These are phyloP conservation scores for Ceratocystis ficicola DNA, from an alignment of 2,329 filamentous ascomycete genomes.

Conservation along the genomic window DNA sequence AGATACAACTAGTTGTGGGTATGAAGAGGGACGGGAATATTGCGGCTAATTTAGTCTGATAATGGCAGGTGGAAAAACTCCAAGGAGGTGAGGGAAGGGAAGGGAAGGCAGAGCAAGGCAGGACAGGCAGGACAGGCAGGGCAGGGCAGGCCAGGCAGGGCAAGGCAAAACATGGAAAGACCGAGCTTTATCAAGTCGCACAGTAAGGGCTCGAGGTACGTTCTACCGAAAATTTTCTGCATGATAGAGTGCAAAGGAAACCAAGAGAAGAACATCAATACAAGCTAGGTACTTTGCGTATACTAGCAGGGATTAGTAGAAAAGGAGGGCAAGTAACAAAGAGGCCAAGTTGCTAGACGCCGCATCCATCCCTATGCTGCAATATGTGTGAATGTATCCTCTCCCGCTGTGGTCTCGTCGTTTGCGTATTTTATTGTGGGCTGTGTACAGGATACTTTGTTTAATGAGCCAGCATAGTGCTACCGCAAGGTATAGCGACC, in stretches of 20 bases:
- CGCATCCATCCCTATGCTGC: neutral
- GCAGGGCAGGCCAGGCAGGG: neutral
- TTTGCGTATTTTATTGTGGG: neutral
- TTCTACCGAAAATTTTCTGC: conserved; percentile 6
- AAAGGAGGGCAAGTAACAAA: neutral
- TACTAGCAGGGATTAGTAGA: neutral
- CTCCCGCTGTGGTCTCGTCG: neutral
- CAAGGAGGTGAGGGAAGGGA: neutral
- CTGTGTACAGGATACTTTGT: conserved; percentile 4
- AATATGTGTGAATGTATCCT: neutral
- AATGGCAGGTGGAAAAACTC: no score
- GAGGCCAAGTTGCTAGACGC: neutral
- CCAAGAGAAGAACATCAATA: neutral
- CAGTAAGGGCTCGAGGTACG: neutral
- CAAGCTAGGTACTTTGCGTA: neutral
- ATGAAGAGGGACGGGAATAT: no score
- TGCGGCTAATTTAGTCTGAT: no score
- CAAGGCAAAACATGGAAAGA: neutral
- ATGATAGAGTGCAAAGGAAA: conserved; percentile 5
- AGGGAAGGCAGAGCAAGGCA: neutral
- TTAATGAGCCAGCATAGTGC: conserved; percentile 1
- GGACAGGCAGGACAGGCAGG: neutral
- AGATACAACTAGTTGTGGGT: no score
- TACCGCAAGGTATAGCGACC: conserved; percentile 12
- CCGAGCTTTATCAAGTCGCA: neutral